These are phyloP conservation scores for Teratosphaeria nubilosa DNA, from an alignment of 2,329 filamentous ascomycete genomes.

Conservation along the genomic window DNA sequence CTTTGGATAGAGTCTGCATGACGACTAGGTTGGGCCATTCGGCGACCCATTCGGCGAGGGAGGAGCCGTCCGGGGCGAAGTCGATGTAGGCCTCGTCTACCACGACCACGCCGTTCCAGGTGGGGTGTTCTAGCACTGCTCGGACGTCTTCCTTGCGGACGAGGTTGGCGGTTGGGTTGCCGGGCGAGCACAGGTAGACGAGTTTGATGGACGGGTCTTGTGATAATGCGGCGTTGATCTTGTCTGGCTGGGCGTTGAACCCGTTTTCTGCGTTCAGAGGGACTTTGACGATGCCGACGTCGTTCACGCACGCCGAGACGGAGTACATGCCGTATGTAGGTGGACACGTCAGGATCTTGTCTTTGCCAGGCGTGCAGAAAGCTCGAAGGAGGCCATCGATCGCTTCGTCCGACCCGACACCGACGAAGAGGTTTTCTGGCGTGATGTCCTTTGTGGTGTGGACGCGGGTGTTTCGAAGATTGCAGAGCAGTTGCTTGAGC, in stretches of 20 bases:
- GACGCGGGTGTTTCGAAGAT: slow-evolving; percentile 72
- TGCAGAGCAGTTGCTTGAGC: slow-evolving; percentile 78
- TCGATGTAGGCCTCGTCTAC: slow-evolving; percentile 96
- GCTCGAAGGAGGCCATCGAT: slow-evolving; percentile 89
- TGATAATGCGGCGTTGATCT: slow-evolving; percentile 57
- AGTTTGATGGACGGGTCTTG: slow-evolving; percentile 65
- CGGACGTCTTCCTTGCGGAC: slow-evolving; percentile 66
- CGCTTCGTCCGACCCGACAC: slow-evolving; percentile 91
- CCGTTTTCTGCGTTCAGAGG: slow-evolving; percentile 61
- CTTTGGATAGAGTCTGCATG: slow-evolving; percentile 97
- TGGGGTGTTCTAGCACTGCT: slow-evolving; percentile 68
- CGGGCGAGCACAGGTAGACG: slow-evolving; percentile 85
- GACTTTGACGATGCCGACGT: slow-evolving; percentile 76
- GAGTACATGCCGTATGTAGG: slow-evolving; percentile 98
- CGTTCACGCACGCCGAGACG: slow-evolving; percentile 90
- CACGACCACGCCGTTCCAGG: slow-evolving; percentile 90
- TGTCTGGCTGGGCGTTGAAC: slow-evolving; percentile 64
- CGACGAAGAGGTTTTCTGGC: slow-evolving; percentile 82
- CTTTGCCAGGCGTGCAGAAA: slow-evolving; percentile 78
- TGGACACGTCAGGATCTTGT: slow-evolving; percentile 88
- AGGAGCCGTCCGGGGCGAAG: slow-evolving; percentile 70
- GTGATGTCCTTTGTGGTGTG: slow-evolving; percentile 65
- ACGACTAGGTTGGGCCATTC: slow-evolving; percentile 95
- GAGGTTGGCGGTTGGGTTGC: slow-evolving; percentile 80
- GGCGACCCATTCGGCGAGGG: slow-evolving; percentile 79